Evolutionary conservation across 495 filamentous ascomycete species (phyloP).

Genomic region (Cryomyces antarcticus): DNA sequence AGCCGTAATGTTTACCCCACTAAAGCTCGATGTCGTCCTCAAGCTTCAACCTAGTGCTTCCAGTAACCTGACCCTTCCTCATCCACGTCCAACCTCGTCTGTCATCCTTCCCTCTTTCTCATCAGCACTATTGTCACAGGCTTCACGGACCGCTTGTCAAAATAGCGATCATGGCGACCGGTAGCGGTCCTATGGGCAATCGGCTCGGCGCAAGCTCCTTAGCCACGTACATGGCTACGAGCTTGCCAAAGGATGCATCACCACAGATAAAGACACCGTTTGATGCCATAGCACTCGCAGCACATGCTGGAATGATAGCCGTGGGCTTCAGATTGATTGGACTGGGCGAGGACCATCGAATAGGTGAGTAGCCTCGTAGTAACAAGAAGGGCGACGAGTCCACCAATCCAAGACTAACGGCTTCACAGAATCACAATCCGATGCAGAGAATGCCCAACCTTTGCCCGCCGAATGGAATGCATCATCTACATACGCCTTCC

Average conservation of each 20-base stretch:
- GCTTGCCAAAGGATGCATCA: constrained; percentile 27
- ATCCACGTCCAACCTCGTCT: too few species aligned
- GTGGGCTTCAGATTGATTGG: constrained; percentile 69
- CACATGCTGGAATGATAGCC: constrained; percentile 63
- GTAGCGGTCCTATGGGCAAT: constrained; percentile 4
- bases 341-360: constrained; percentile 57
- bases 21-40: too few species aligned
- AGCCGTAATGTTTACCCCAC: too few species aligned
- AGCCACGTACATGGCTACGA: constrained; percentile 30
- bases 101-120: too few species aligned
- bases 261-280: constrained; percentile 51
- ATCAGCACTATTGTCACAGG: too few species aligned
- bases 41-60: too few species aligned
- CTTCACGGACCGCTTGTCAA: too few species aligned
- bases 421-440: constrained; percentile 27
- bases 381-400: too few species aligned
- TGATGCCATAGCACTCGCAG: constrained; percentile 70
- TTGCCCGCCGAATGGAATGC: constrained; percentile 66
- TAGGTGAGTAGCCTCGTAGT: constrained; percentile 25
- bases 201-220: constrained; percentile 18
- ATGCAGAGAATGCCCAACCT: constrained; percentile 23
- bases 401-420: background rate
- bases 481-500: constrained; percentile 47
- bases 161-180: too few species aligned
- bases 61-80: too few species aligned